Conservation (phyloP, 2,329 filamentous ascomycete genomes). For the Sclerotinia subarctica region DNA sequence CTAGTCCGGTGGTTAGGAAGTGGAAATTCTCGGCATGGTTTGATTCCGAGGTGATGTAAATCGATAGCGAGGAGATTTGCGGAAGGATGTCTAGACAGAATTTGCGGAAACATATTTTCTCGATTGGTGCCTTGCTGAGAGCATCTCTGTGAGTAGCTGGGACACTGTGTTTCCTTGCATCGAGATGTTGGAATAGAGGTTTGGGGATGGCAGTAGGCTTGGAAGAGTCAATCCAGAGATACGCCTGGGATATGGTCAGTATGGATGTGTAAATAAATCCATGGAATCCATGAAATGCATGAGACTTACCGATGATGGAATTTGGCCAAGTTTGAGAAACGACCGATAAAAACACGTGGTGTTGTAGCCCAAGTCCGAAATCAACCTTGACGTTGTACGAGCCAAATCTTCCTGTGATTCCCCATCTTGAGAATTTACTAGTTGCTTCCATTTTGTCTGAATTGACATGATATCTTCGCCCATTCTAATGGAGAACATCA, state of each 20-base stretch:
- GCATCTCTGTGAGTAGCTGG: background rate
- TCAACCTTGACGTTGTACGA: slow-evolving; percentile 1
- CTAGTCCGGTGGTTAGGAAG: slow-evolving; percentile 6
- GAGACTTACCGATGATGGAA: background rate
- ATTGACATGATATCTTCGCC: background rate
- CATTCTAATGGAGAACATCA: background rate
- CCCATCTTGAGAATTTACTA: background rate
- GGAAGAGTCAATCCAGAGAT: background rate
- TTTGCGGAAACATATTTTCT: slow-evolving; percentile 2
- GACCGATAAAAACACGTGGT: slow-evolving; percentile 2
- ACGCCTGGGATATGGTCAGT: background rate
- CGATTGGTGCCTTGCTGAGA: background rate
- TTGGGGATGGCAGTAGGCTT: background rate
- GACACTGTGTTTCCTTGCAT: background rate
- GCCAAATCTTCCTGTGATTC: background rate
- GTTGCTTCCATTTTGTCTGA: background rate
- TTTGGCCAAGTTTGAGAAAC: slow-evolving; percentile 2
- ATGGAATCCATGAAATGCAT: rapidly evolving
- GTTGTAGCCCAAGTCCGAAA: slow-evolving; percentile 11
- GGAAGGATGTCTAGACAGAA: slow-evolving; percentile 4
- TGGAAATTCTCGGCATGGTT: background rate
- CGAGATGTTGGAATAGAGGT: background rate
- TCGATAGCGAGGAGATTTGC: background rate
- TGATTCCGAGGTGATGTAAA: background rate
- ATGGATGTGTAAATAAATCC: rapidly evolving